Conservation (phyloP, 2,329 filamentous ascomycete species). For the Neofusicoccum sp. region DNA sequence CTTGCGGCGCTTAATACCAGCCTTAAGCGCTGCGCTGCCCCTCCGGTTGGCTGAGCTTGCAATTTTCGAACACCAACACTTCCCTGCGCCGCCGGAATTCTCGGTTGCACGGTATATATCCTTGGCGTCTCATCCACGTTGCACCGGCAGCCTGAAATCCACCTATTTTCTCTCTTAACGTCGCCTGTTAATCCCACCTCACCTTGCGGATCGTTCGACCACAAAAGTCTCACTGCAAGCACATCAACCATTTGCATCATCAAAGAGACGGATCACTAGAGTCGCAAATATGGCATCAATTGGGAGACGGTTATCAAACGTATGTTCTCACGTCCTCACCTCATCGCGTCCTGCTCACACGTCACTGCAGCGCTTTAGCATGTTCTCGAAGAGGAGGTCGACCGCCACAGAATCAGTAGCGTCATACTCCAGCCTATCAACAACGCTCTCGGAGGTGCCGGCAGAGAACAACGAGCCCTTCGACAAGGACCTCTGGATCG, state of each 20-base stretch:
- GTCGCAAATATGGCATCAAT: background rate
- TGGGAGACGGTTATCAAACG: slow-evolving; percentile 4
- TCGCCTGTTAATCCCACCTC: background rate
- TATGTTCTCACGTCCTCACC: background rate
- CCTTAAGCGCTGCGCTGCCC: background rate
- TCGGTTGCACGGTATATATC: background rate
- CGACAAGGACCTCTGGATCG: slow-evolving; percentile 11
- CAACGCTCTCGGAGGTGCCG: background rate
- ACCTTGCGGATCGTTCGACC: no score
- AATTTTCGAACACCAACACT: background rate
- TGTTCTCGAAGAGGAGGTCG: slow-evolving; percentile 2
- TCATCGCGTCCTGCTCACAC: background rate
- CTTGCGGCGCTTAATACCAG: background rate
- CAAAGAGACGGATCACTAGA: background rate
- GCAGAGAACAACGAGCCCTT: slow-evolving; percentile 5
- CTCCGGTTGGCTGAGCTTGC: background rate
- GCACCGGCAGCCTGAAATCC: background rate
- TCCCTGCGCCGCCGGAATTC: background rate
- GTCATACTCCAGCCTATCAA: slow-evolving; percentile 6
- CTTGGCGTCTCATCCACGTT: slow-evolving; percentile 7
- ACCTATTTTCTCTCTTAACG: background rate
- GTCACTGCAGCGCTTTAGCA: background rate
- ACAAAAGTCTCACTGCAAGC: no score
- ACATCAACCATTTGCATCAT: background rate
- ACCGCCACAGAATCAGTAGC: background rate